Evolutionary conservation across 2,329 filamentous ascomycete species (phyloP).

Genomic region (Sporothrix variecibatus): DNA sequence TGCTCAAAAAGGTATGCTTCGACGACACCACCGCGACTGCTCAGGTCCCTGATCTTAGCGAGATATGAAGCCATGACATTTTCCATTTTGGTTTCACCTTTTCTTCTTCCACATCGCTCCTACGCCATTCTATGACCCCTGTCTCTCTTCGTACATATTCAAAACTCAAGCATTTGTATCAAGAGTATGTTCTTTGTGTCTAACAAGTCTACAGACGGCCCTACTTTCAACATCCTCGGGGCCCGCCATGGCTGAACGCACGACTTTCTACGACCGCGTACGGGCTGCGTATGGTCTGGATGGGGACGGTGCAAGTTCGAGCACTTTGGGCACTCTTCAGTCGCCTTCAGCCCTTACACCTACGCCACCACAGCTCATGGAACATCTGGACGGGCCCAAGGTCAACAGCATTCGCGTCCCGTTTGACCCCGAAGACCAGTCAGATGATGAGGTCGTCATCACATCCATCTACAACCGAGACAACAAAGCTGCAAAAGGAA

Average conservation of each 20-base stretch:
- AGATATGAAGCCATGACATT: not conserved
- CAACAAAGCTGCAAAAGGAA: not conserved
- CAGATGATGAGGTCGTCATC: constrained; percentile 30
- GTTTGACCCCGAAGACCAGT: constrained; percentile 30
- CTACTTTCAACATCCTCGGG: not conserved
- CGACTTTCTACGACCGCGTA: constrained; percentile 20
- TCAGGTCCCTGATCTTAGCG: not conserved
- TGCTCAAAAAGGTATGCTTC: not conserved
- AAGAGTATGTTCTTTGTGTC: not conserved
- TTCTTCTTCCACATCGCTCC: not conserved
- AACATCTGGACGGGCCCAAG: not conserved
- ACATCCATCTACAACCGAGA: constrained; percentile 23
- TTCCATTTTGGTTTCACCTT: too few relatives aligned
- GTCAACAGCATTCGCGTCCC: constrained; percentile 25
- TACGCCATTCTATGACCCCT: not conserved
- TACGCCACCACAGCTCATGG: not conserved
- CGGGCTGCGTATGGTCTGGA: constrained; percentile 22
- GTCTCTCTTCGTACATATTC: not conserved
- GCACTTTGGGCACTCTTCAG: not conserved
- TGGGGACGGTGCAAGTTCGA: not conserved
- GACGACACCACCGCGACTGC: not conserved
- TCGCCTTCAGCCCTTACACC: not conserved
- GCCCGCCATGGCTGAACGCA: constrained; percentile 11
- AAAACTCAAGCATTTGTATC: not conserved
- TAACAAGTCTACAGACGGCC: not conserved